Evolutionary conservation across 2,329 filamentous ascomycete species (phyloP), one percentile per base, ranked within the genome.

Genomic region (Chrysoporthe puriensis): DNA sequence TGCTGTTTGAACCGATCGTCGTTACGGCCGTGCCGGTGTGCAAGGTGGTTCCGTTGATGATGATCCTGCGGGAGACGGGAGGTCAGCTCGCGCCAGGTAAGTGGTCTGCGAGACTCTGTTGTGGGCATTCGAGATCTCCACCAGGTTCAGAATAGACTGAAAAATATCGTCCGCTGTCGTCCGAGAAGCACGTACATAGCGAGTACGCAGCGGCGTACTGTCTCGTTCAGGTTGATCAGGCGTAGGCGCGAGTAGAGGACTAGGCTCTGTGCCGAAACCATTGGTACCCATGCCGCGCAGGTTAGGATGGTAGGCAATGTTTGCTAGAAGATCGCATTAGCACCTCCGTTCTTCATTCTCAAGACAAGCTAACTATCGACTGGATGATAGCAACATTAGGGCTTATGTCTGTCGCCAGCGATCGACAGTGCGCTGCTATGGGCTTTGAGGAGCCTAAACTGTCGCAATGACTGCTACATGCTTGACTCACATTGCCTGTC

Each of bases 241-340:
- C 90, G 86, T 0, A 90, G 80, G 7, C 88, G 82, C 0, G 87
- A 90, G 78, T 87, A 90, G 1, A 90, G 78, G 1, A 90, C 88
- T 14, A 89, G 72, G 0, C 84, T 84, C 73, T 89, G 86, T 0
- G 88, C 88, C 1, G 86, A 88, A 0, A 90, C 83, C 85, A 90
- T 88, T 2, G 77, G 74, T 72, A 80, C 83, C 85, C 85, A 88
- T 1, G 84, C 85, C 48, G 85, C 69, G n/a, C 79, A 80, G 34
- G 71, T 66, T 34, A 85, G 75, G 4, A 84, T 70, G 5, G 80
- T 79, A 4, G 80, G 77, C 4, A 78, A 65, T 70, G 74, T 13
- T 46, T 69, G 54, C 21, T 72, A 44, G 8, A 56, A 48, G 40
- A 32, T 18, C 18, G 42, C 26, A 21, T 68, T 26, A 68, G 63